Percentiles rank a stretch among this genome's conserved stretches.
Conservation (phyloP, 441 rosid species). For the Erodium trifolium region DNA sequence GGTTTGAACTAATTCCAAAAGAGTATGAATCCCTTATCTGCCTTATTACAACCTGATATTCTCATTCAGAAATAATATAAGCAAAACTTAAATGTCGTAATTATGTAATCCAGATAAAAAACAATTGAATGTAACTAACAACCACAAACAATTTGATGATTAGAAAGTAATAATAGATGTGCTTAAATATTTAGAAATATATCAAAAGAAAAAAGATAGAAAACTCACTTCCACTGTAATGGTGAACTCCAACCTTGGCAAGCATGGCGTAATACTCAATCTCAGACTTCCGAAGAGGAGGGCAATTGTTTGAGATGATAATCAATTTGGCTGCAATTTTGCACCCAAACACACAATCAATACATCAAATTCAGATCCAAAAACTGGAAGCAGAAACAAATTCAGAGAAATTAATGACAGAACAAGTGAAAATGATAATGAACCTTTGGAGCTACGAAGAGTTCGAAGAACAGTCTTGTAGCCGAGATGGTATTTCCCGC, state of each 20-base stretch:
- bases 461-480: slow-evolving; percentile 51
- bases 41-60: neutral
- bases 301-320: slow-evolving; percentile 72
- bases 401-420: too few relatives aligned
- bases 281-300: slow-evolving; percentile 82
- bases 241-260: slow-evolving; percentile 82
- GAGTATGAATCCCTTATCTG: neutral
- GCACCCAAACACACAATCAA: neutral
- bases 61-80: neutral
- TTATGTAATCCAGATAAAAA: too few relatives aligned
- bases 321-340: slow-evolving; percentile 48
- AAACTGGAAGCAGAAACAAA: too few relatives aligned
- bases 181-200: too few relatives aligned
- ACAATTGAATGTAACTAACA: too few relatives aligned
- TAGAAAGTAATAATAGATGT: too few relatives aligned
- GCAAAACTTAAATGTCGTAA: neutral
- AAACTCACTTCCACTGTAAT: slow-evolving; percentile 80
- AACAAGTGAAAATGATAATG: too few relatives aligned
- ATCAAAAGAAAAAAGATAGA: too few relatives aligned
- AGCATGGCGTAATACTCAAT: slow-evolving; percentile 89
- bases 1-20: too few relatives aligned
- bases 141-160: too few relatives aligned
- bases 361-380: neutral
- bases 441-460: slow-evolving; percentile 34
- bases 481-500: slow-evolving; percentile 53